Base-by-base conservation (phyloP, 331 rosid species). In the Quercus lobata region DNA sequence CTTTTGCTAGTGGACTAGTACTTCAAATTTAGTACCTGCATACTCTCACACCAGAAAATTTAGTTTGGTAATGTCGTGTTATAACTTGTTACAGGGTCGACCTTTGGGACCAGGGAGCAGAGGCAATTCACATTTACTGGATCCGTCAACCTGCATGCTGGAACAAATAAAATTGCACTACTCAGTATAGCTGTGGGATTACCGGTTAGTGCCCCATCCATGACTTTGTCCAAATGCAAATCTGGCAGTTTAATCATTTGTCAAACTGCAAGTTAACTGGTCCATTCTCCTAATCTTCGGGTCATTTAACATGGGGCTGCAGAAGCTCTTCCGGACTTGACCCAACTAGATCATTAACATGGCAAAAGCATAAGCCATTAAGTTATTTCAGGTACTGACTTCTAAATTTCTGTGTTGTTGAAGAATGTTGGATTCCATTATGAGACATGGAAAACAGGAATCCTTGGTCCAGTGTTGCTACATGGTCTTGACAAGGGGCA, bases 101-200 rank as follows among this genome's bases (percentile, higher is more conserved):
- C 97, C 53, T 93, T 88, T 72, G 99, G 99, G 78, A 85, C 89
- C 24, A 89, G 82, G 90, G 92, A 90, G 57, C 91, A 86, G 78
- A 83, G 85, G 78, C 90, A 88, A 77, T 93, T 94, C 82, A 83
- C 91, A 44, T 93, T 88, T 80, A 83, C 87, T 21, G 94, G 91
- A 52, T 89, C 93, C 4, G 76, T 49, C 54, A 49, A 49, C 17
- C 54, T 49, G 54, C 54, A 49, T 49, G 4, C 87, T 90, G n/a
- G 99, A 87, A 81, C 84, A 74, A 96, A 96, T 57, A 91, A 79
- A 87, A 89, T 96, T 78, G 90, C 98, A 63, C 90, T 96, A 62
- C 98, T 96, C 73, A 96, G 98, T 57, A 76, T 90, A 18, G 89
- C 99, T 35, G 96, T 96, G 75, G 99, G 99, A 87, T 88, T 96